Evolutionary conservation across 176 grass and related monocot species (phyloP).

Genomic region (Saccharum officinarum): DNA sequence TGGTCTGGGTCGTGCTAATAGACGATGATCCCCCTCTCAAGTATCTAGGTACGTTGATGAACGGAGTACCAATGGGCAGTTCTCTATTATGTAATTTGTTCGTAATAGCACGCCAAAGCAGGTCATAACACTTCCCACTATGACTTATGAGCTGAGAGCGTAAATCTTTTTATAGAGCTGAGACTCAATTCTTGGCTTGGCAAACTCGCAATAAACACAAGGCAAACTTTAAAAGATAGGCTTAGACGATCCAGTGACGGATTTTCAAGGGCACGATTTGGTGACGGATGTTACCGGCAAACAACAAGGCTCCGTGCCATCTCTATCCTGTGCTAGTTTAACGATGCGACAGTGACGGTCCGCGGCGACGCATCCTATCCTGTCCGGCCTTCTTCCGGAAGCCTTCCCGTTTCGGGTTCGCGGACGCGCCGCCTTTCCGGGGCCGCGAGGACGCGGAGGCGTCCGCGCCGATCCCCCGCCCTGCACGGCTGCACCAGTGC

Average conservation of each 20-base stretch:
- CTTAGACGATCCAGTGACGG: background rate
- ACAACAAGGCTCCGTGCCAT: background rate
- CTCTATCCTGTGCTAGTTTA: background rate
- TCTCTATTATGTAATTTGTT: background rate
- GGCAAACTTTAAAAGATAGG: background rate
- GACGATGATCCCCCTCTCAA: background rate
- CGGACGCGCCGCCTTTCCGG: slow-evolving; percentile 24
- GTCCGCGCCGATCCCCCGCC: background rate
- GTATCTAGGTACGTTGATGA: background rate
- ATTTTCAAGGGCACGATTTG: background rate
- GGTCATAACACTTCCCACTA: background rate
- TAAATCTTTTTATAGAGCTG: too few relatives aligned
- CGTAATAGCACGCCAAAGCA: background rate
- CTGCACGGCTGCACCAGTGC: background rate
- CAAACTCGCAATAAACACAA: background rate
- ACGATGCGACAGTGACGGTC: slow-evolving; percentile 13
- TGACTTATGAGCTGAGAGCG: background rate
- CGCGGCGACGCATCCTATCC: background rate
- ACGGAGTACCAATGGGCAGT: background rate
- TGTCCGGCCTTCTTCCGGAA: background rate
- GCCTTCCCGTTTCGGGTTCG: background rate
- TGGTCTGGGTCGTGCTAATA: background rate
- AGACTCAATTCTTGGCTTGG: background rate
- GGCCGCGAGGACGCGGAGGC: background rate
- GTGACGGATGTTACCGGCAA: background rate